Percentiles rank a stretch among this genome's conserved stretches.
Evolutionary conservation across 192 early-diverging fungal species (phyloP).

Genomic region (Linnemannia exigua): DNA sequence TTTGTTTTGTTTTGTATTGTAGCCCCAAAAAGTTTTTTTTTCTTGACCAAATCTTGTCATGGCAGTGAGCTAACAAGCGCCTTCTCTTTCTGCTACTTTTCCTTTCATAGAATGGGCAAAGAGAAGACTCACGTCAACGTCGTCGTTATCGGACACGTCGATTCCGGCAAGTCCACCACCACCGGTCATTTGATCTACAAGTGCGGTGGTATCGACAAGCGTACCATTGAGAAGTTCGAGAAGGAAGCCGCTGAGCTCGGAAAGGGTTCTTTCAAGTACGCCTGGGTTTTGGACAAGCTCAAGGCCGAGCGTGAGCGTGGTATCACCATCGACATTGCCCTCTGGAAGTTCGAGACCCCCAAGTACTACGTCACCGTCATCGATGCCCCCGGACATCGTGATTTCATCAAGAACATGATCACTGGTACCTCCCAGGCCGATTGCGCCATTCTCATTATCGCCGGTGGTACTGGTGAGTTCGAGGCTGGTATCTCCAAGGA

Average conservation of each 20-base stretch:
- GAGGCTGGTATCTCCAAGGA: slow-evolving; percentile 99
- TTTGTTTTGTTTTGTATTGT: neutral
- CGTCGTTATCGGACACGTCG: slow-evolving; percentile 99
- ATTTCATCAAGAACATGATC: slow-evolving; percentile 99
- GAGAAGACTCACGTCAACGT: slow-evolving; percentile 95
- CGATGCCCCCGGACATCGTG: slow-evolving; percentile 99
- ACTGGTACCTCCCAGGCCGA: slow-evolving; percentile 99
- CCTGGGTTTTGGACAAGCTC: slow-evolving; percentile 99
- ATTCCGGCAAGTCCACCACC: slow-evolving; percentile 99
- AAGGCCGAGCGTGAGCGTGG: slow-evolving; percentile 99
- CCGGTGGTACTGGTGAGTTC: slow-evolving; percentile 88
- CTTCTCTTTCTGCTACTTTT: neutral
- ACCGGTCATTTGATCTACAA: slow-evolving; percentile 99
- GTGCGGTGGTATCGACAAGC: slow-evolving; percentile 99
- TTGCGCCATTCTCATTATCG: slow-evolving; percentile 97
- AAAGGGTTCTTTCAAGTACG: slow-evolving; percentile 99
- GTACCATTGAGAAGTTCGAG: slow-evolving; percentile 99
- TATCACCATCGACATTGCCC: slow-evolving; percentile 99
- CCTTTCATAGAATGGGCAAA: slow-evolving; percentile 64
- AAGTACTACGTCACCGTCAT: slow-evolving; percentile 99
- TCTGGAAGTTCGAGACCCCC: slow-evolving; percentile 97
- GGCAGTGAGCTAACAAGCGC: neutral
- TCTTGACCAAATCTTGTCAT: neutral
- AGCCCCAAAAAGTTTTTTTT: slow-evolving; percentile 16
- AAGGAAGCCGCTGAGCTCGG: slow-evolving; percentile 99